phyloP scores from a whole-genome alignment of 1,284 basidiomycete species.

The Boletus semigastroideus region DNA sequence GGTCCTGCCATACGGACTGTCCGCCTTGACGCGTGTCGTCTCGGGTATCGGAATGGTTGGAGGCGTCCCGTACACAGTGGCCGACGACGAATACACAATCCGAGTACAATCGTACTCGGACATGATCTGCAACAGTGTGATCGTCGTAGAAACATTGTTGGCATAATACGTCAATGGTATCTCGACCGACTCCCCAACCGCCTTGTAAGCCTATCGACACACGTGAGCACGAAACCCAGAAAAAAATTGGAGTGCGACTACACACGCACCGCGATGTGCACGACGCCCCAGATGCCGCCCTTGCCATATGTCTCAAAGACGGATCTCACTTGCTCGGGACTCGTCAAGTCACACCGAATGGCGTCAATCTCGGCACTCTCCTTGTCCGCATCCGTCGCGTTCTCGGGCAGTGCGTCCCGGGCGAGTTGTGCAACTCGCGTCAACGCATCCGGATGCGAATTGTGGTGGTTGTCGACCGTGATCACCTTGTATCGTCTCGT shows the following conservation, averaged over 20 bases:
- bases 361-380: conserved; percentile 71
- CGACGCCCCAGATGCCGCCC: conserved; percentile 95
- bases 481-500: conserved; percentile 89
- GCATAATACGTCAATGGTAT: conserved; percentile 91
- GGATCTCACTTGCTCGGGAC: conserved; percentile 64
- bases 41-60: conserved; percentile 94
- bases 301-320: conserved; percentile 86
- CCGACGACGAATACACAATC: conserved; percentile 96
- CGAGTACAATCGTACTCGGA: conserved; percentile 78
- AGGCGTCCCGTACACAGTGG: conserved; percentile 98
- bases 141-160: conserved; percentile 87
- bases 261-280: conserved; percentile 85
- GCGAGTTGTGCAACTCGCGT: conserved; percentile 79
- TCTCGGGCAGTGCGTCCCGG: conserved; percentile 60
- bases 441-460: conserved; percentile 78
- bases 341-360: conserved; percentile 75
- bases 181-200: conserved; percentile 96
- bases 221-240: background rate
- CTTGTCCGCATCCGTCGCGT: conserved; percentile 63
- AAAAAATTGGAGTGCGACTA: background rate
- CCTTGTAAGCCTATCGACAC: conserved; percentile 82
- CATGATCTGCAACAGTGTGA: conserved; percentile 86
- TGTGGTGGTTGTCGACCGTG: conserved; percentile 92
- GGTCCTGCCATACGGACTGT: conserved; percentile 94
- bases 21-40: conserved; percentile 82